These are phyloP conservation scores for Viridothelium virens DNA, from an alignment of 495 filamentous ascomycete species.

Conservation along the genomic window DNA sequence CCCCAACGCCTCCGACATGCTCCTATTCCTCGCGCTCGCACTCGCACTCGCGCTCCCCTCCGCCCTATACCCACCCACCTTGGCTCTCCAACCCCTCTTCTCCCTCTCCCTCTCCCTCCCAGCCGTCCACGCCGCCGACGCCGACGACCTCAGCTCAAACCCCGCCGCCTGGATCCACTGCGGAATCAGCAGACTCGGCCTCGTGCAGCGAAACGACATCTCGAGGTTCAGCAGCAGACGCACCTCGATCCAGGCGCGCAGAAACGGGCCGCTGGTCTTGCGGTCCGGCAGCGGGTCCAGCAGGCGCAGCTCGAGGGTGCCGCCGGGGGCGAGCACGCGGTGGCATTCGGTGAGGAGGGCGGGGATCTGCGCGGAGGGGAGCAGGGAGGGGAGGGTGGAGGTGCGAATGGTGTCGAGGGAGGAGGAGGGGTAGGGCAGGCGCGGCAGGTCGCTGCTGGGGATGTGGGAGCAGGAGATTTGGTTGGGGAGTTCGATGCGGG, in stretches of 20 bases:
- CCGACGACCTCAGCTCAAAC: conserved; percentile 16
- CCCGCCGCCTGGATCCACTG: conserved; percentile 27
- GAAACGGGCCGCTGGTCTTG: conserved; percentile 24
- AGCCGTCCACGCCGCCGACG: not conserved
- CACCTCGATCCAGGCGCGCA: conserved; percentile 29
- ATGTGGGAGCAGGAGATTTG: conserved; percentile 24
- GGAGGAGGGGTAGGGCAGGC: conserved; percentile 21
- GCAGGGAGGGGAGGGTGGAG: conserved; percentile 23
- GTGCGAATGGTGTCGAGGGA: conserved; percentile 28
- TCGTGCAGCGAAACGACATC: conserved; percentile 26
- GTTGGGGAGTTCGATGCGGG: conserved; percentile 20
- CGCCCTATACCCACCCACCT: not conserved
- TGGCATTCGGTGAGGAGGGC: conserved; percentile 27
- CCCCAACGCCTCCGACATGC: not conserved
- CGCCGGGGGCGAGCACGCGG: conserved; percentile 26
- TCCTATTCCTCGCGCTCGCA: too few species aligned
- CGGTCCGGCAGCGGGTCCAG: conserved; percentile 28
- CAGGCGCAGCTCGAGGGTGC: conserved; percentile 28
- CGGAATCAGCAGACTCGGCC: conserved; percentile 25
- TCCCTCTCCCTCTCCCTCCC: not conserved
- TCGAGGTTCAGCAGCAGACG: conserved; percentile 25
- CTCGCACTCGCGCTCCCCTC: too few species aligned
- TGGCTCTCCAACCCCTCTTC: not conserved
- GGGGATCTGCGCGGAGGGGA: conserved; percentile 25
- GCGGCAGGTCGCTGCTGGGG: conserved; percentile 17